These are phyloP conservation scores for Xylariomycetidae sp. DNA, from an alignment of 2,329 filamentous ascomycete genomes.

Conservation along the genomic window DNA sequence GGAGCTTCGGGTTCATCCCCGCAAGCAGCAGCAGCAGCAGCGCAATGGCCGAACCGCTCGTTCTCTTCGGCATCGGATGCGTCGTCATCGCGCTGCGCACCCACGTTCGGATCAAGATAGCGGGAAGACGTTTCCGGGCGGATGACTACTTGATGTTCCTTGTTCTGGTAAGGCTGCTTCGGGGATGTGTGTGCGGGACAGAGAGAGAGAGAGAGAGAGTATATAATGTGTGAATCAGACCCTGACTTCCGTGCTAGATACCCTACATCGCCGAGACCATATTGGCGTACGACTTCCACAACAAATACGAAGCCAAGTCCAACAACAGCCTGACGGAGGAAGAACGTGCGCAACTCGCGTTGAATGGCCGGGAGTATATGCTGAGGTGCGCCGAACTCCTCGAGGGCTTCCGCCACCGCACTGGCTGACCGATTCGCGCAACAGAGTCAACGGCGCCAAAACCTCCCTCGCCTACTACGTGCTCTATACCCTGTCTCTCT, in stretches of 20 bases:
- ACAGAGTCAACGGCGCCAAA: slow-evolving; percentile 48
- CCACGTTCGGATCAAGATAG: slow-evolving; percentile 39
- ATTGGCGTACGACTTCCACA: slow-evolving; percentile 44
- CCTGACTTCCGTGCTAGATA: background rate
- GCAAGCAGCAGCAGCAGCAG: no score
- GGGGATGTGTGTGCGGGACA: background rate
- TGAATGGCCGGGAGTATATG: slow-evolving; percentile 38
- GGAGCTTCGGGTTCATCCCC: no score
- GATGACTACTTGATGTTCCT: slow-evolving; percentile 57
- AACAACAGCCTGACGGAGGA: background rate
- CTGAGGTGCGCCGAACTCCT: slow-evolving; percentile 22
- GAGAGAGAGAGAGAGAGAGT: no score
- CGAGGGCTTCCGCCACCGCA: background rate
- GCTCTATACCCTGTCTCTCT: slow-evolving; percentile 46
- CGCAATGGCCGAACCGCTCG: slow-evolving; percentile 27
- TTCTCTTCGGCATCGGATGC: slow-evolving; percentile 44
- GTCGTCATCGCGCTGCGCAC: slow-evolving; percentile 44
- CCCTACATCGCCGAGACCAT: slow-evolving; percentile 43
- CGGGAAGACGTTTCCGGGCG: slow-evolving; percentile 44
- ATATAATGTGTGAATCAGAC: no score
- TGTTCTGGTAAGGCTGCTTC: slow-evolving; percentile 36
- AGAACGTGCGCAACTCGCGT: slow-evolving; percentile 38
- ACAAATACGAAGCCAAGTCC: slow-evolving; percentile 35
- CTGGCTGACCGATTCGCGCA: background rate
- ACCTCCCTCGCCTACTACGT: slow-evolving; percentile 51